Conservation (phyloP, 371 early-diverging fungal species). For the Mucor sp. region DNA sequence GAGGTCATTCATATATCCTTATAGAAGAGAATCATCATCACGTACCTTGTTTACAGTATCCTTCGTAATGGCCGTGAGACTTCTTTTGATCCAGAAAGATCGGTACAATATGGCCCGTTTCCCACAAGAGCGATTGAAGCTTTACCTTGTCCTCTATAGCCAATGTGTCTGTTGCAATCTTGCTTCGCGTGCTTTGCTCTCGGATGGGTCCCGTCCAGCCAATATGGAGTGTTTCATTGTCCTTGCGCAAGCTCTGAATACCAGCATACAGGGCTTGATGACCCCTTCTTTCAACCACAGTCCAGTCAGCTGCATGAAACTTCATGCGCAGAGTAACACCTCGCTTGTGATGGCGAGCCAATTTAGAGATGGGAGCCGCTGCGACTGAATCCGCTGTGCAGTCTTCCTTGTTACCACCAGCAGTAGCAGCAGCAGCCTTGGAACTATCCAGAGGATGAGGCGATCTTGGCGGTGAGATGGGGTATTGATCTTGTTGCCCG, state of each 20-base stretch:
- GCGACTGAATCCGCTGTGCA: slow-evolving; percentile 5
- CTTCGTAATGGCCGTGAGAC: slow-evolving; percentile 84
- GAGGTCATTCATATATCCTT: background rate
- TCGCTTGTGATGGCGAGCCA: slow-evolving; percentile 42
- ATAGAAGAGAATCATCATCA: background rate
- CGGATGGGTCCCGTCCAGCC: slow-evolving; percentile 71
- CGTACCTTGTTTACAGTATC: slow-evolving; percentile 87
- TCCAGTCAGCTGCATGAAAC: slow-evolving; percentile 41
- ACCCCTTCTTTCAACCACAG: slow-evolving; percentile 56
- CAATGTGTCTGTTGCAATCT: slow-evolving; percentile 26
- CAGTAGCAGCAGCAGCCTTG: background rate
- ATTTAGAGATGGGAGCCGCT: slow-evolving; percentile 40
- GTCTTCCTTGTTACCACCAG: background rate
- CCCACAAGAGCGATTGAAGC: slow-evolving; percentile 44
- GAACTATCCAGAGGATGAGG: background rate
- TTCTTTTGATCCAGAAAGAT: slow-evolving; percentile 74
- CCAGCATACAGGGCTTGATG: slow-evolving; percentile 82
- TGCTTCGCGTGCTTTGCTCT: slow-evolving; percentile 39
- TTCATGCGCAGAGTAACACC: slow-evolving; percentile 38
- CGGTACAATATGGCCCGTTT: slow-evolving; percentile 67
- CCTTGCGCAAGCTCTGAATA: slow-evolving; percentile 54
- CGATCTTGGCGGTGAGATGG: background rate
- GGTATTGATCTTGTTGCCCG: background rate
- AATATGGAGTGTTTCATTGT: slow-evolving; percentile 63
- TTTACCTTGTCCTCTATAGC: slow-evolving; percentile 44